A percentile compares a stretch with the other conserved stretches of the same genome.
phyloP scores from a whole-genome alignment of 1,284 basidiomycete species.

The Cystobasidium slooffiae region DNA sequence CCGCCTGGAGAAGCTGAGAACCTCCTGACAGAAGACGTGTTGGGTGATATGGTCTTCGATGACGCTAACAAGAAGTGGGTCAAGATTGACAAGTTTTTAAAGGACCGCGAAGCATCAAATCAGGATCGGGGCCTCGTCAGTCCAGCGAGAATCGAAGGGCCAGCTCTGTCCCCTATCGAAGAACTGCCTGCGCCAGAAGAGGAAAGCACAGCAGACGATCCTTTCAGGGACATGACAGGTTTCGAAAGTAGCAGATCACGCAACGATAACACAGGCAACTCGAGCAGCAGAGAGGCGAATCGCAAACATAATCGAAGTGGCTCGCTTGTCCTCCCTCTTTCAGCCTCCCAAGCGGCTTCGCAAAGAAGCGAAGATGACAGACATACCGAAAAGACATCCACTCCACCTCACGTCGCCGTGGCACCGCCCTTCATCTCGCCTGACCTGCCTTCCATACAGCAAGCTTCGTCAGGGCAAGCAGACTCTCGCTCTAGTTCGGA shows the following conservation, averaged over 20 bases:
- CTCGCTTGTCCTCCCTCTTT: constrained; percentile 23
- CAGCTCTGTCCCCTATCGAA: constrained; percentile 20
- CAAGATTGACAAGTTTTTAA: constrained; percentile 56
- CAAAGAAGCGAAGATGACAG: constrained; percentile 6
- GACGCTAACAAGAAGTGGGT: constrained; percentile 80
- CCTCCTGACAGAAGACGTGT: constrained; percentile 67
- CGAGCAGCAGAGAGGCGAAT: not conserved
- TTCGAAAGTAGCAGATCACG: constrained; percentile 54
- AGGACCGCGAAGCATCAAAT: not conserved
- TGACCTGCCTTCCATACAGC: constrained; percentile 36
- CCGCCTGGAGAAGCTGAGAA: constrained; percentile 70
- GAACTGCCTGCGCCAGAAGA: constrained; percentile 49
- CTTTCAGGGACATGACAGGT: constrained; percentile 85
- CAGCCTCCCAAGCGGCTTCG: constrained; percentile 4
- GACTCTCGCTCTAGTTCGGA: constrained; percentile 49
- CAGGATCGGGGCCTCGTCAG: not conserved
- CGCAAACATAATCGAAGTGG: constrained; percentile 31
- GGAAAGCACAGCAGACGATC: constrained; percentile 68
- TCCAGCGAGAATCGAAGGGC: not conserved
- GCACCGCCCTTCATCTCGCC: constrained; percentile 31
- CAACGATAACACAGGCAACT: not conserved
- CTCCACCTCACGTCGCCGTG: constrained; percentile 21
- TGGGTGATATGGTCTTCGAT: constrained; percentile 87
- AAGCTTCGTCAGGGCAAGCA: constrained; percentile 53
- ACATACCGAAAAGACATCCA: constrained; percentile 34